Base-by-base conservation (phyloP, 805 yeast genomes). In the Ogataea neopini region DNA sequence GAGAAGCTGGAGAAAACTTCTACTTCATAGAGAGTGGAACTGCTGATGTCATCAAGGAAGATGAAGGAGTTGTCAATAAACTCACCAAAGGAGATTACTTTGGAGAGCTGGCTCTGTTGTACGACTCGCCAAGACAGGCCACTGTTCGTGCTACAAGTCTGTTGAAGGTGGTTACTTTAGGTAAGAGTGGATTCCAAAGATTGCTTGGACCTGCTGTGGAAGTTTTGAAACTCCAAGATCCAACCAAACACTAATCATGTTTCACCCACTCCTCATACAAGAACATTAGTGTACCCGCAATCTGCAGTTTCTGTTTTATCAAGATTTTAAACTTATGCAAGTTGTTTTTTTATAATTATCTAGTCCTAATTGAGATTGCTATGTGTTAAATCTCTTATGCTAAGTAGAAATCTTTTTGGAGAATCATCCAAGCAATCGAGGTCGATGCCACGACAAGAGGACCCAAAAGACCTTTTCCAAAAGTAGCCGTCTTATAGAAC, bases 191-290 rank as follows among this genome's bases (percentile, higher is more conserved):
- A 0, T 94, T 94, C 74, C 91, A 89, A 69, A 82, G 98, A 68
- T 76, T 94, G 57, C 76, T 94, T 53, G 99, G 99, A 2, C 96
- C 96, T 29, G 96, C 90, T 2, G 96, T 90, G 18, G 96, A 87
- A 48, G 89, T 88, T 36, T 77, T 91, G 63, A 86, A 87, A 68
- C 73, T 84, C 50, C 89, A 88, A 61, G 97, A 89, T 67, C 97
- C 97, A 45, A 86, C 89, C 22, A 68, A 63, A 48, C 55, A 56
- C 36, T 51, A 49, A 51, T 13, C 37, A 34, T 9, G 22, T 18
- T 34, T 34, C 6, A 6, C 25, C 37, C n/a, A 8, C 15, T 18
- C 34, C 34, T 30, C 8, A 30, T 30, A 30, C 23, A 34, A 34
- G 37, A 34, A 34, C 37, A 34, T 4, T 34, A 34, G 34, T 30